These are phyloP conservation scores for Podila epigama DNA, from an alignment of 192 early-diverging fungal species.

Conservation along the genomic window DNA sequence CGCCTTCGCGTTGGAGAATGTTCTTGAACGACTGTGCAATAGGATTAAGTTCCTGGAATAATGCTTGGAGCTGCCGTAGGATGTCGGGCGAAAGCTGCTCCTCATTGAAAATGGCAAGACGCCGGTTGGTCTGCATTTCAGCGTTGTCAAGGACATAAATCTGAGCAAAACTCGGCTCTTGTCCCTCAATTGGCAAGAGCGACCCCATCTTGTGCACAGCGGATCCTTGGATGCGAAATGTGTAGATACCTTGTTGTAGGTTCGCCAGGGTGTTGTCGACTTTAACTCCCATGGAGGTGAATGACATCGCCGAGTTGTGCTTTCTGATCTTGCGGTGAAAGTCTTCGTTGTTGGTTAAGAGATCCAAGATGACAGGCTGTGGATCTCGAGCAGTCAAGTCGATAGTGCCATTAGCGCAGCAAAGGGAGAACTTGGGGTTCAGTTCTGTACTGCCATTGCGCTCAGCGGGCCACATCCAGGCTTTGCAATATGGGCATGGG, in stretches of 20 bases:
- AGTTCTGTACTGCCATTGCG: background rate
- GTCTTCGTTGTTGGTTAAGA: background rate
- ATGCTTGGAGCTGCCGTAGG: too few species aligned
- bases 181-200: background rate
- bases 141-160: conserved; percentile 21
- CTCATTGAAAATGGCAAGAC: too few species aligned
- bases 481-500: background rate
- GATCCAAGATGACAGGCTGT: background rate
- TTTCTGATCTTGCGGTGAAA: conserved; percentile 15
- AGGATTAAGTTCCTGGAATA: too few species aligned
- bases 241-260: background rate
- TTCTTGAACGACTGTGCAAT: too few species aligned
- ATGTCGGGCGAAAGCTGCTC: too few species aligned
- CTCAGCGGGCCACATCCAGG: background rate
- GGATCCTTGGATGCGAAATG: conserved; percentile 9
- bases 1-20: too few species aligned
- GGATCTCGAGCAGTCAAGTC: background rate
- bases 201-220: conserved; percentile 3
- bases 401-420: background rate
- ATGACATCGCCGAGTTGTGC: conserved; percentile 25
- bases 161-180: background rate
- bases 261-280: background rate
- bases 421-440: background rate
- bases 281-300: conserved; percentile 15
- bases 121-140: too few species aligned